Conservation (phyloP, 192 early-diverging fungal species). For the Backusella psychrophila region DNA sequence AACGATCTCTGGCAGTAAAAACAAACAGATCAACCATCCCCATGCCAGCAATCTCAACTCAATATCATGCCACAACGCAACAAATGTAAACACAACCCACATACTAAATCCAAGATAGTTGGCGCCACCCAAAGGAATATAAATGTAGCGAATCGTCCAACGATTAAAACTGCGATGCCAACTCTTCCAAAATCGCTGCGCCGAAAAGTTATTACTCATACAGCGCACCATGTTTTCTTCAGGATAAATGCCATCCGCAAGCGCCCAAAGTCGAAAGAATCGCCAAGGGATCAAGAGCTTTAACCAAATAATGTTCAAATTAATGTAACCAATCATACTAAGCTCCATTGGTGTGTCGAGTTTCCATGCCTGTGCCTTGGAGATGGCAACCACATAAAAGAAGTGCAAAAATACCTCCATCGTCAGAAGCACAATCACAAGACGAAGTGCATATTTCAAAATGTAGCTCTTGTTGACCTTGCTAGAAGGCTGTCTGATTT, state of each 20-base stretch:
- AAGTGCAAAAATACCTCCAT: constrained; percentile 90
- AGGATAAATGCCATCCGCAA: constrained; percentile 82
- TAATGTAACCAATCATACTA: constrained; percentile 82
- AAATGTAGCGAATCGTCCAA: constrained; percentile 69
- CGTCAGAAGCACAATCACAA: constrained; percentile 55
- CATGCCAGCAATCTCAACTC: constrained; percentile 78
- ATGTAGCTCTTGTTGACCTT: constrained; percentile 20
- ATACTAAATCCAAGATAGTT: constrained; percentile 68
- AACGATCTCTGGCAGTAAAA: constrained; percentile 83
- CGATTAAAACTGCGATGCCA: constrained; percentile 94
- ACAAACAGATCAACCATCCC: constrained; percentile 84
- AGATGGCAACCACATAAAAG: constrained; percentile 88
- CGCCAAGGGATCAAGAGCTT: constrained; percentile 95
- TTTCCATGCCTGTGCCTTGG: constrained; percentile 79
- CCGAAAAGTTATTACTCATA: constrained; percentile 93
- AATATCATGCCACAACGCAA: constrained; percentile 97
- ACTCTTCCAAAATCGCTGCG: constrained; percentile 88
- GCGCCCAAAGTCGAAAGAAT: constrained; percentile 93
- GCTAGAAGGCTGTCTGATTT: constrained; percentile 43
- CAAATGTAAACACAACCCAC: constrained; percentile 90
- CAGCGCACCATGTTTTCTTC: constrained; percentile 95
- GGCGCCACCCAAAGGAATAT: constrained; percentile 87
- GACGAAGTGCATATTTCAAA: constrained; percentile 64
- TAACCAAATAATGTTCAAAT: constrained; percentile 89
- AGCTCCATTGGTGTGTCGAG: constrained; percentile 75